Conservation (phyloP, 805 yeast genomes). For the Candida quercuum region DNA sequence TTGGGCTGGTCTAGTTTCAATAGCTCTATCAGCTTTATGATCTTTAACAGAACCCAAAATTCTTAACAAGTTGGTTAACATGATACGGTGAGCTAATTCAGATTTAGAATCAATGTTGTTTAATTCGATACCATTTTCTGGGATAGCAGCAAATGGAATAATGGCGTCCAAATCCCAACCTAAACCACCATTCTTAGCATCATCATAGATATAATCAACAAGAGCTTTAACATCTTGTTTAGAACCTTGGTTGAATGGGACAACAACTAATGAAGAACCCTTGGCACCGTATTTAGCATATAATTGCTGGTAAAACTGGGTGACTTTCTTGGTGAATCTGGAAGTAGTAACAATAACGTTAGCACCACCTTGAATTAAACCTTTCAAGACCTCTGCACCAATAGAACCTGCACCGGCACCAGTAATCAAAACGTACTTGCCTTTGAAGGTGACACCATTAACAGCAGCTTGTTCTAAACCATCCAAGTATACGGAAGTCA, state of each 20-base stretch:
- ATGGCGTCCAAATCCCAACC: conserved; percentile 98
- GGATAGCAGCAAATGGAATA: conserved; percentile 98
- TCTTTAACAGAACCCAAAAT: conserved; percentile 86
- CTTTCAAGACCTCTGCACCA: conserved; percentile 95
- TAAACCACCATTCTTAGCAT: conserved; percentile 79
- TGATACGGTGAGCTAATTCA: conserved; percentile 96
- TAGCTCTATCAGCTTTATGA: conserved; percentile 68
- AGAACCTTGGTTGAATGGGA: conserved; percentile 98
- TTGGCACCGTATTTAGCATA: conserved; percentile 90
- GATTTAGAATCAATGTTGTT: conserved; percentile 91
- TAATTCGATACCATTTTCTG: conserved; percentile 96
- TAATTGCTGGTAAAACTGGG: conserved; percentile 92
- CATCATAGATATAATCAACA: conserved; percentile 79
- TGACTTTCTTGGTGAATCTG: conserved; percentile 86
- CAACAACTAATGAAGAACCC: conserved; percentile 90
- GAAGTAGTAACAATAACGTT: conserved; percentile 95
- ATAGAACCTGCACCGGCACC: conserved; percentile 99
- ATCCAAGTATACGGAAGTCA: conserved; percentile 76
- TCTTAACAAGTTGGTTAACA: conserved; percentile 93
- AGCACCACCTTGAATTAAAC: conserved; percentile 96
- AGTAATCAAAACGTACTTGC: conserved; percentile 84
- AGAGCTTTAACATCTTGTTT: conserved; percentile 87
- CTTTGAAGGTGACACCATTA: conserved; percentile 87
- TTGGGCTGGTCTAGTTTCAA: conserved; percentile 97
- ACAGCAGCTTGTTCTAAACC: conserved; percentile 92